A percentile compares a stretch with the other conserved stretches of the same genome.
Conservation (phyloP, 306 rosid genomes). For the Prunus armeniaca region DNA sequence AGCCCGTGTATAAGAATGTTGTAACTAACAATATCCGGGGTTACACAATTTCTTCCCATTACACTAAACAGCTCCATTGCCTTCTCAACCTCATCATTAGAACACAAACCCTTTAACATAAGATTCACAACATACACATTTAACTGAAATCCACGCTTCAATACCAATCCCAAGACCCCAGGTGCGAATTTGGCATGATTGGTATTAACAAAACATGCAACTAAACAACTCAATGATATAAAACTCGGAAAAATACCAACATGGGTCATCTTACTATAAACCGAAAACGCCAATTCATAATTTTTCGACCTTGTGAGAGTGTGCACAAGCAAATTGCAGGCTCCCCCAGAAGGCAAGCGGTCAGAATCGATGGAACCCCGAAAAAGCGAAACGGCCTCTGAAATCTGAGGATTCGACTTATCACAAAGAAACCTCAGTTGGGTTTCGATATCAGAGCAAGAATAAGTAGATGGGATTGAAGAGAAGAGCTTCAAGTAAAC, state of each 20-base stretch:
- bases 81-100: slow-evolving; percentile 37
- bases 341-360: slow-evolving; percentile 34
- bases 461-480: slow-evolving; percentile 31
- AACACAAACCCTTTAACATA: slow-evolving; percentile 58
- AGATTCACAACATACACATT: slow-evolving; percentile 42
- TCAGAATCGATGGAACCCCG: slow-evolving; percentile 39
- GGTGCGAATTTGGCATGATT: slow-evolving; percentile 38
- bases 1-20: slow-evolving; percentile 59
- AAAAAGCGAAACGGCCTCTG: slow-evolving; percentile 61
- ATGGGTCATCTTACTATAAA: slow-evolving; percentile 45
- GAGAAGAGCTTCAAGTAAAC: slow-evolving; percentile 30
- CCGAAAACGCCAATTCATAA: slow-evolving; percentile 42
- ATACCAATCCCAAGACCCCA: slow-evolving; percentile 57
- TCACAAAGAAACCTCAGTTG: slow-evolving; percentile 40
- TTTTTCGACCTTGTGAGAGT: slow-evolving; percentile 45
- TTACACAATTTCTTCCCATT: slow-evolving; percentile 41
- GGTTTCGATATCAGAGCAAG: slow-evolving; percentile 29
- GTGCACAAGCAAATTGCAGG: slow-evolving; percentile 54
- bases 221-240: slow-evolving; percentile 47
- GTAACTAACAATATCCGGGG: slow-evolving; percentile 50
- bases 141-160: slow-evolving; percentile 56
- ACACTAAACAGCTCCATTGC: slow-evolving; percentile 41
- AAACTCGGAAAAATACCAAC: slow-evolving; percentile 42
- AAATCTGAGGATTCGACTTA: slow-evolving; percentile 37
- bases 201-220: slow-evolving; percentile 50